Evolutionary conservation across 441 rosid species (phyloP).

Genomic region (Codiaeum variegatum): DNA sequence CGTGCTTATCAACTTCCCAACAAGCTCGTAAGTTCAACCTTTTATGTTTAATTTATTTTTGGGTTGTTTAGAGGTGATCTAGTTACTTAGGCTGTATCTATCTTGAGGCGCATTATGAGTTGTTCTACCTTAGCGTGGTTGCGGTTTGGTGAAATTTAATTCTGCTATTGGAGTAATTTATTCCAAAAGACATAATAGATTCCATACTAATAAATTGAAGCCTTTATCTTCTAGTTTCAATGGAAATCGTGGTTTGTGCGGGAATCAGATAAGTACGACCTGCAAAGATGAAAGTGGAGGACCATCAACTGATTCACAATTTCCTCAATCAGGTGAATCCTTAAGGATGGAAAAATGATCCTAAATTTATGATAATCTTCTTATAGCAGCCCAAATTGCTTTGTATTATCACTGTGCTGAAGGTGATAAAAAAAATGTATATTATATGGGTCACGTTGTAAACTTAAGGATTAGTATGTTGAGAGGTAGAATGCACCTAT

Average conservation of each 20-base stretch:
- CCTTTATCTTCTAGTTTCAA: conserved; percentile 47
- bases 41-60: conserved; percentile 11
- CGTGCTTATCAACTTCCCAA: conserved; percentile 51
- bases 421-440: background rate
- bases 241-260: conserved; percentile 86
- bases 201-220: conserved; percentile 24
- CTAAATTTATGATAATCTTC: background rate
- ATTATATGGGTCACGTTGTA: background rate
- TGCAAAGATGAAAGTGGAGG: conserved; percentile 63
- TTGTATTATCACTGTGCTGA: background rate
- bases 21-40: conserved; percentile 65
- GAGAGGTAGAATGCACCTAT: background rate
- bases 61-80: background rate
- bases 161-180: background rate
- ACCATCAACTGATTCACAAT: conserved; percentile 36
- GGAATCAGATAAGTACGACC: conserved; percentile 58
- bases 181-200: conserved; percentile 10
- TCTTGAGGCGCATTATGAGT: background rate
- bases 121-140: background rate
- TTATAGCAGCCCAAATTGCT: conserved; percentile 6
- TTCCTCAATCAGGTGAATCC: conserved; percentile 48
- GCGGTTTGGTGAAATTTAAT: background rate
- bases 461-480: background rate
- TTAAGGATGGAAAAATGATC: conserved; percentile 6
- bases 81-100: background rate